Evolutionary conservation across 2,329 filamentous ascomycete genomes (phyloP).

Genomic region (Thielaviopsis populi): DNA sequence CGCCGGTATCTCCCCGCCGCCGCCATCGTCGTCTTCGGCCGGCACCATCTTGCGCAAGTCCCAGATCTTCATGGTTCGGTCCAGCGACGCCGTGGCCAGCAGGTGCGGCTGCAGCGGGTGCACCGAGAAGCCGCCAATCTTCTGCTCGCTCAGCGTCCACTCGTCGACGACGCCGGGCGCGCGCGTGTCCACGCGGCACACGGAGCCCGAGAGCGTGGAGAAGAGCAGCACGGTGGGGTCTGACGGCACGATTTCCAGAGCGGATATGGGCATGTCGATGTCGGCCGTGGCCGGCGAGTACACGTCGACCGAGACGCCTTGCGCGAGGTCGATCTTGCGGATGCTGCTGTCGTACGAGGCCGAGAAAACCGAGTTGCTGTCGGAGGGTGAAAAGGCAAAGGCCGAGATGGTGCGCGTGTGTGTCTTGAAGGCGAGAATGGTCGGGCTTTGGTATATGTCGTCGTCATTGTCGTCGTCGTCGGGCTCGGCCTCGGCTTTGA

Average conservation of each 20-base stretch:
- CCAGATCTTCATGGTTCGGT: conserved; percentile 84
- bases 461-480: conserved; percentile 56
- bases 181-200: conserved; percentile 61
- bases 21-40: conserved; percentile 35
- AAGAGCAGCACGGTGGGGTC: conserved; percentile 69
- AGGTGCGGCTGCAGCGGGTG: conserved; percentile 69
- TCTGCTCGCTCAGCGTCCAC: conserved; percentile 73
- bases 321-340: conserved; percentile 68
- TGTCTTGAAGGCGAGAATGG: conserved; percentile 79
- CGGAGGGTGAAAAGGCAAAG: conserved; percentile 60
- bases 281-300: conserved; percentile 58
- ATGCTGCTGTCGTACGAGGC: conserved; percentile 90
- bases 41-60: conserved; percentile 67
- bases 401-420: conserved; percentile 79
- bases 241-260: conserved; percentile 59
- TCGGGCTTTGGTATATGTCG: conserved; percentile 49
- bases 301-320: conserved; percentile 63
- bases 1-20: conserved; percentile 38
- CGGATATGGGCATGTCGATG: conserved; percentile 66
- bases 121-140: conserved; percentile 85
- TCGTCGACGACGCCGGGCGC: conserved; percentile 5
- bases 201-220: conserved; percentile 65
- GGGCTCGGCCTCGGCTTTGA: conserved; percentile 31
- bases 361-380: conserved; percentile 63
- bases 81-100: conserved; percentile 75